These are phyloP conservation scores for Boletus bicolor DNA, from an alignment of 768 basidiomycete genomes.

Conservation along the genomic window DNA sequence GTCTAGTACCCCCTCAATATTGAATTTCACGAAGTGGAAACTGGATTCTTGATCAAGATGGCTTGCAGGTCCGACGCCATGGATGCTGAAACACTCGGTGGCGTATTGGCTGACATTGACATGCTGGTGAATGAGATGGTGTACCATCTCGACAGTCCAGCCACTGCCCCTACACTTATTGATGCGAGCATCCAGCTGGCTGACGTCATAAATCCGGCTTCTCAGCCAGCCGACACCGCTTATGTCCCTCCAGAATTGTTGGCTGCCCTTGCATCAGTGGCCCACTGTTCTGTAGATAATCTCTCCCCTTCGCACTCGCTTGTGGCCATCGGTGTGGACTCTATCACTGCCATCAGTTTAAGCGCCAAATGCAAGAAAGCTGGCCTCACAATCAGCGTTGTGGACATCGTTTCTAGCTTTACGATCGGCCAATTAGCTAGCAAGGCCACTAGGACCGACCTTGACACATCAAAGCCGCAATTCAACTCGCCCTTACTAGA, in stretches of 20 bases:
- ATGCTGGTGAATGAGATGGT: conserved; percentile 20
- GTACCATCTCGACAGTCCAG: conserved; percentile 16
- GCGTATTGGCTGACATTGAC: conserved; percentile 18
- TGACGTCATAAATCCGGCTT: background rate
- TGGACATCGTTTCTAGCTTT: conserved; percentile 40
- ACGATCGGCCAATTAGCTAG: conserved; percentile 32
- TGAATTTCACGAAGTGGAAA: conserved; percentile 35
- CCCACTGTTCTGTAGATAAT: conserved; percentile 28
- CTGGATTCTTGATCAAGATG: conserved; percentile 34
- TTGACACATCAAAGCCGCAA: background rate
- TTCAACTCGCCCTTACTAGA: background rate
- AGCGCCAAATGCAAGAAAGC: conserved; percentile 37
- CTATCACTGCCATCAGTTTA: conserved; percentile 48
- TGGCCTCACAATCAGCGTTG: conserved; percentile 34
- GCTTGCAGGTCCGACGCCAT: conserved; percentile 35
- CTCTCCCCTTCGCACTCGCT: conserved; percentile 36
- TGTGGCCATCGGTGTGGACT: conserved; percentile 44
- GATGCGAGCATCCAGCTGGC: background rate
- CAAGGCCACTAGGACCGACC: conserved; percentile 3
- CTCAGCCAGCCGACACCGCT: background rate
- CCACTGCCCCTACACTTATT: background rate
- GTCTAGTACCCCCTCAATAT: conserved; percentile 44
- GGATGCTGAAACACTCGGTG: conserved; percentile 19
- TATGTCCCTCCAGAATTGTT: conserved; percentile 11
- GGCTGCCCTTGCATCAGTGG: conserved; percentile 11